Evolutionary conservation across 805 yeast genomes (phyloP), one percentile per base, ranked within the genome.

Genomic region (Candida railenensis): DNA sequence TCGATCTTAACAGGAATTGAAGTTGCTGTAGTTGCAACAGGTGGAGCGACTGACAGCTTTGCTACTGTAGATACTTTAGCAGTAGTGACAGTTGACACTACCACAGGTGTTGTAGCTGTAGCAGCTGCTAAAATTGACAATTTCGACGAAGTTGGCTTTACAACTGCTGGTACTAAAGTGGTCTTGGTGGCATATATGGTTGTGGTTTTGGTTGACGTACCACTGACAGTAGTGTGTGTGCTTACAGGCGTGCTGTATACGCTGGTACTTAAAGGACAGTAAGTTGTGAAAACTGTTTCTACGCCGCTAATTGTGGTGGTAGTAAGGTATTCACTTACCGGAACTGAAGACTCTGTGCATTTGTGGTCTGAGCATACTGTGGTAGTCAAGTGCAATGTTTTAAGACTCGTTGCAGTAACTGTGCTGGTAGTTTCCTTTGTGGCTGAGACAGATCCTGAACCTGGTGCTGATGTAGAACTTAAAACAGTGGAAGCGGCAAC

Each of bases 281-380:
- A 49, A 20, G 62, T 53, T 45, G 67, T 56, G 45, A 54, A 56
- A 42, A 70, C 62, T 22, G 58, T 54, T 28, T 55, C 57, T 28
- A 57, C 55, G 36, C 45, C 53, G 60, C 62, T 46, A 49, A 61
- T 59, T 15, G 63, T 42, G 22, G 14, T 16, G 52, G 55, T 75
- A 69, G 43, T 69, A 61, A 45, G 73, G 63, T 48, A 62, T 57
- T 48, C 69, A 44, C 55, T 53, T 37, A 50, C 56, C 18, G 55
- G 48, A 15, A 46, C 53, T 20, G 56, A 40, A 30, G 53, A 47
- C 34, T 41, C 43, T 22, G 53, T 33, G 57, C 71, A 56, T 40
- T 49, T 50, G 54, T 53, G 42, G 50, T 58, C 55, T 20, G 59
- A 51, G 45, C 71, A 62, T 21, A 65, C 56, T 32, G 74, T 62